phyloP scores from a whole-genome alignment of 2,329 filamentous ascomycete genomes.

The Botrytis cinerea region DNA sequence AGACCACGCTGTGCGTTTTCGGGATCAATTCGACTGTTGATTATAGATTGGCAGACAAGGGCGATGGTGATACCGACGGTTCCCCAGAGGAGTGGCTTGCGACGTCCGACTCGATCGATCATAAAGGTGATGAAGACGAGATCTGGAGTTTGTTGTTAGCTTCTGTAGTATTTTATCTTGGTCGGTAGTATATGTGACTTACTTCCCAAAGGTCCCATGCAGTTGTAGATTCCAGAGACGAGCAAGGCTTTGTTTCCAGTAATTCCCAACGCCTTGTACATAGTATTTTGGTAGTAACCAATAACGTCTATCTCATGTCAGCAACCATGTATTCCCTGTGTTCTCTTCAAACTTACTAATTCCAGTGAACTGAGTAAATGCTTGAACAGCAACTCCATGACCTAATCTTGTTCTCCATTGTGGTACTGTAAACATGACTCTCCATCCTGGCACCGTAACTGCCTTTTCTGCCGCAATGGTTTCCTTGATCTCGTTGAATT shows the following conservation, averaged over 20 bases:
- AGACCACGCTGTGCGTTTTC: conserved; percentile 47
- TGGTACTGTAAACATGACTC: conserved; percentile 58
- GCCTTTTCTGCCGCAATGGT: conserved; percentile 62
- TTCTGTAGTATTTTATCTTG: not conserved
- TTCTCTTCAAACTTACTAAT: conserved; percentile 44
- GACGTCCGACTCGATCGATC: conserved; percentile 55
- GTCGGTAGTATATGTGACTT: conserved; percentile 10
- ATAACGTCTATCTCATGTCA: conserved; percentile 52
- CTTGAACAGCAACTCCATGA: conserved; percentile 62
- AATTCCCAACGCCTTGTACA: conserved; percentile 60
- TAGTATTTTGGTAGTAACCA: conserved; percentile 61
- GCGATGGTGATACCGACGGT: conserved; percentile 57
- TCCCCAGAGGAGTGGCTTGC: conserved; percentile 55
- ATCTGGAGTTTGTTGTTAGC: conserved; percentile 42
- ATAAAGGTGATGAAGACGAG: conserved; percentile 61
- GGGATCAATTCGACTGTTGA: conserved; percentile 53
- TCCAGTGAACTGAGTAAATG: conserved; percentile 66
- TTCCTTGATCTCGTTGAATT: conserved; percentile 61
- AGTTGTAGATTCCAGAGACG: conserved; percentile 62
- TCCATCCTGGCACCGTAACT: conserved; percentile 55
- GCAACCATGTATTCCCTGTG: not conserved
- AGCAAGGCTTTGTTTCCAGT: conserved; percentile 54
- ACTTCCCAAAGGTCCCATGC: conserved; percentile 53
- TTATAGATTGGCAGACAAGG: conserved; percentile 59
- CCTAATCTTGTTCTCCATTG: conserved; percentile 62